Conservation (phyloP, 2,329 filamentous ascomycete genomes). For the Pseudogymnoascus sp. region DNA sequence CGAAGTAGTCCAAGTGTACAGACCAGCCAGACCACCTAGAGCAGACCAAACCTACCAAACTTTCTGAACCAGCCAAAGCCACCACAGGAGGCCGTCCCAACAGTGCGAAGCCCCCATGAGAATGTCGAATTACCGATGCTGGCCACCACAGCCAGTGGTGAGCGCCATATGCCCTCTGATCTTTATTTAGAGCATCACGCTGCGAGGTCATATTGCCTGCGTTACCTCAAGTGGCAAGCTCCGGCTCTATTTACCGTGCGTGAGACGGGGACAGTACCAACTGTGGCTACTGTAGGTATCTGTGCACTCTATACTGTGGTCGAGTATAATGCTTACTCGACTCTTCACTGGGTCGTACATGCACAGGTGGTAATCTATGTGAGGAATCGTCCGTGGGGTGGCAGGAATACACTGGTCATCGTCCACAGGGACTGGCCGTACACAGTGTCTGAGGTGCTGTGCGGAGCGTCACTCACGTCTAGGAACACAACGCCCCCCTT, state of each 20-base stretch:
- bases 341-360: background rate
- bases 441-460: background rate
- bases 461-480: background rate
- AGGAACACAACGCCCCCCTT: background rate
- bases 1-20: background rate
- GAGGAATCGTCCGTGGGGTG: conserved; percentile 3
- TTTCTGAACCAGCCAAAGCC: background rate
- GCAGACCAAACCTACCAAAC: background rate
- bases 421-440: background rate
- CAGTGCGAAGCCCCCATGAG: background rate
- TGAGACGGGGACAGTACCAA: background rate
- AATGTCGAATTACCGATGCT: background rate
- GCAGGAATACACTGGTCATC: background rate
- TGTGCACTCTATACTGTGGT: background rate
- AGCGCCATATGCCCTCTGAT: background rate
- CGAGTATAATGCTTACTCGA: background rate
- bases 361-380: conserved; percentile 7
- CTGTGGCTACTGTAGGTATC: background rate
- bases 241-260: background rate
- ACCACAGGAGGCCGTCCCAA: background rate
- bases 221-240: background rate
- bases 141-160: background rate
- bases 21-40: background rate
- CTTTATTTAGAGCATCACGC: conserved; percentile 5
- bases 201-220: conserved; percentile 3